Base-by-base conservation (phyloP, 306 rosid species). In the Trichosanthes truncata region DNA sequence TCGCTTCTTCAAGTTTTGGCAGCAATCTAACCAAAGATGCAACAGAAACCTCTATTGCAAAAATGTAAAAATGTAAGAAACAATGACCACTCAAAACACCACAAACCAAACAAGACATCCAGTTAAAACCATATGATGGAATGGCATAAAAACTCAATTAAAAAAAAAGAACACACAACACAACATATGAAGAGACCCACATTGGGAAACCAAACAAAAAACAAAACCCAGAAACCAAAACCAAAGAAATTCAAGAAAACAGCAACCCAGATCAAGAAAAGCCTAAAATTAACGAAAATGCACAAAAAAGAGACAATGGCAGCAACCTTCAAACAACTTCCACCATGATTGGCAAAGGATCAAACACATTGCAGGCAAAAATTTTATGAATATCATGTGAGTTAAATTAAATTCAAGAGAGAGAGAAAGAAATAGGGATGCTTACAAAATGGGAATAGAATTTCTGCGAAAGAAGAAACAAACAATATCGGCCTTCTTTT, bases 391-490 rank as follows among this genome's bases (percentile, higher is more conserved):
- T 63, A 78, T 55, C 51, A 60, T 60, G 49, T 48, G 72, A 62
- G 72, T 46, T 31, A 38, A 74, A 56, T 38, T 56, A 80, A 38
- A 43, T 9, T 49, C 40, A 56, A 66, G 55, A 29, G 29, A 29
- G 53, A 23, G 10, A 62, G 25, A 69, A 74, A 49, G 78, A 77
- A 43, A 79, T 26, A 63, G 48, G 57, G 65, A 80, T 29, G 29
- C 88, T 88, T 82, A 80, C 86, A 53, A 78, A 67, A 85, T 62
- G 81, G 78, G 49, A 85, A 82, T 80, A 82, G 85, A 82, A 83
- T 86, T 78, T 82, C 80, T 81, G 75, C 40, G 46, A 74, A 53
- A 78, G 85, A 85, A 83, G 89, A 79, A 87, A 84, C 87, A 71
- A 79, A 53, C 82, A 82, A 81, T 13, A 67, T 45, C 43, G 80